phyloP scores from a whole-genome alignment of 306 rosid species.

The Quercus berberidifolia region DNA sequence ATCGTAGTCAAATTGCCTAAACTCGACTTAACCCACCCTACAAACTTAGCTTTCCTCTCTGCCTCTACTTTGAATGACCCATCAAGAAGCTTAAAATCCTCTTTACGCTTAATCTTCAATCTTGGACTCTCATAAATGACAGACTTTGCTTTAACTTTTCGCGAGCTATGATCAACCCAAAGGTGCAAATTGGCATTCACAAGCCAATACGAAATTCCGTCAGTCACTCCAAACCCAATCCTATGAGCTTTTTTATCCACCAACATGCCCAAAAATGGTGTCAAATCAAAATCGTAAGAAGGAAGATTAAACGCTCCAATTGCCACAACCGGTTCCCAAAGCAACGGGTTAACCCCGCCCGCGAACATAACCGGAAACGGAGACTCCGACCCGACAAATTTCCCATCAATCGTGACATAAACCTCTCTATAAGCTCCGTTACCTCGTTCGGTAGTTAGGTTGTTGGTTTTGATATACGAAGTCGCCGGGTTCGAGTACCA shows the following conservation, averaged over 20 bases:
- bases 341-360: conserved; percentile 76
- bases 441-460: conserved; percentile 53
- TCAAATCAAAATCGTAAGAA: conserved; percentile 57
- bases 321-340: conserved; percentile 78
- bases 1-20: conserved; percentile 56
- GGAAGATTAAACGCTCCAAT: conserved; percentile 82
- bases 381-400: conserved; percentile 55
- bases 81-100: conserved; percentile 49
- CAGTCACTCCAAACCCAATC: conserved; percentile 61
- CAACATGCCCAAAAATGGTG: conserved; percentile 68
- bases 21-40: conserved; percentile 73
- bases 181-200: conserved; percentile 79
- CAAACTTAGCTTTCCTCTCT: conserved; percentile 30
- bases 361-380: conserved; percentile 87
- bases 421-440: conserved; percentile 78
- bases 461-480: conserved; percentile 52
- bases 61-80: conserved; percentile 56
- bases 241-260: conserved; percentile 49
- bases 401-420: conserved; percentile 58
- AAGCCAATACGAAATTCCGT: conserved; percentile 72
- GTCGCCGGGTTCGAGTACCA: conserved; percentile 85
- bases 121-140: conserved; percentile 22
- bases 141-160: conserved; percentile 29
- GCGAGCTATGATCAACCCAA: conserved; percentile 58
- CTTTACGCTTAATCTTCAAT: conserved; percentile 28